Evolutionary conservation across 176 grass and related monocot species (phyloP).

Genomic region (Rhipidocladum racemiflorum): DNA sequence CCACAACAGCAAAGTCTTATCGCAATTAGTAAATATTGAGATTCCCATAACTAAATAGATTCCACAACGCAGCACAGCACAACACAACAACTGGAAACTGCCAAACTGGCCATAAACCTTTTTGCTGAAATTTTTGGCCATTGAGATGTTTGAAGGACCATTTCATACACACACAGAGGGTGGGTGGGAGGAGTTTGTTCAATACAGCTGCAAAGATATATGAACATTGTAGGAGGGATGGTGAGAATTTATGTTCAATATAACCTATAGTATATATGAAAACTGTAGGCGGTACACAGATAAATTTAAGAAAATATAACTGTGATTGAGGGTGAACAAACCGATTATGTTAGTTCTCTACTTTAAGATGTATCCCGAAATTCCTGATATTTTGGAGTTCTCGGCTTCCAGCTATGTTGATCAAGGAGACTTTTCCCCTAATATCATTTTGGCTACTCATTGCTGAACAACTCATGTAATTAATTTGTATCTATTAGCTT

Average conservation of each 20-base stretch:
- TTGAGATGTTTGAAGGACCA: not conserved
- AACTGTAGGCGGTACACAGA: not conserved
- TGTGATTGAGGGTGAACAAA: not conserved
- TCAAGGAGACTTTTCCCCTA: not conserved
- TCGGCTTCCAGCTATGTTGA: conserved; percentile 11
- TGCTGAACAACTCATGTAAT: not conserved
- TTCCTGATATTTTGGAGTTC: conserved; percentile 11
- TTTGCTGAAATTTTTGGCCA: not conserved
- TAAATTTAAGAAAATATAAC: not conserved
- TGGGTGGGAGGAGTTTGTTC: conserved; percentile 1
- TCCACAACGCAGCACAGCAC: not conserved
- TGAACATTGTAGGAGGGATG: not conserved
- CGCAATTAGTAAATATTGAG: not conserved
- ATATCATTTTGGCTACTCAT: not conserved
- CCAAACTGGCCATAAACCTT: not conserved
- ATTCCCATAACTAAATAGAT: not conserved
- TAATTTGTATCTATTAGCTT: conserved; percentile 8
- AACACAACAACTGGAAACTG: not conserved
- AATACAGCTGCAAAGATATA: conserved; percentile 15
- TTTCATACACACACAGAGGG: not conserved
- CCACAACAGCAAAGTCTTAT: not conserved
- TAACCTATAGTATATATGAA: not conserved
- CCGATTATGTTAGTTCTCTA: not conserved
- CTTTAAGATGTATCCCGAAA: conserved; percentile 4
- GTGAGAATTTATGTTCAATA: not conserved